Base-by-base conservation (phyloP, 2,329 filamentous ascomycete genomes). In the Venturiaceae sp. region DNA sequence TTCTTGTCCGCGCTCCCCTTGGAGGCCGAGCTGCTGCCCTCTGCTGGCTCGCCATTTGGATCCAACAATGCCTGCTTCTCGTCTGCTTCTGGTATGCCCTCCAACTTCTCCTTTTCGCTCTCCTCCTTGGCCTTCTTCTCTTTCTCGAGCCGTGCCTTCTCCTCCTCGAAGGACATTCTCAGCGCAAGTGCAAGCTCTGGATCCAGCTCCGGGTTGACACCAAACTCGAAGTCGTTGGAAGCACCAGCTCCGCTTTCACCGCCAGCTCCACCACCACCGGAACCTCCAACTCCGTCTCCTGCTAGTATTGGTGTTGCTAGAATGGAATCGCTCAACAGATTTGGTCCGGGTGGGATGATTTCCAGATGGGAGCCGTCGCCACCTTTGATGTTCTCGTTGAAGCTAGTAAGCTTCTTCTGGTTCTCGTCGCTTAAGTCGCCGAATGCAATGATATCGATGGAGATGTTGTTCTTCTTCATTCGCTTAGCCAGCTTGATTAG, bases 401-500 rank as follows among this genome's bases (percentile, higher is more conserved):
- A 99, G 30, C 89, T 87, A 69, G 90, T 85, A 57, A 99, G 84
- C 78, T 97, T 97, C 71, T 88, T 84, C 58, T 88, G 88, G 62
- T 87, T 90, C 64, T 95, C 90, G 66, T 92, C 89, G 64, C 94
- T 90, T 57, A 96, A 82, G 67, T 99, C 92, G 65, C 94, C 94
- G 67, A 99, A 99, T 52, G 92, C 84, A 62, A 99, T 83, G 68
- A 99, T 92, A 73, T 99, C 94, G 69, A 99, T 89, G 62, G 86
- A 89, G 61, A 96, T 89, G 69, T 89, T 92, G 74, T 87, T 88
- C 82, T 99, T 99, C 84, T 97, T 97, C 91, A 97, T 95, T 78
- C 94, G 95, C 79, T 94, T 95, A 47, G 94, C 92, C 32, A 99
- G 82, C 69, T 90, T 89, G 62, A 92, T 83, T 55, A 99, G 83